Base-by-base conservation (phyloP, 257 asterid genomes). In the Coffea eugenioides region DNA sequence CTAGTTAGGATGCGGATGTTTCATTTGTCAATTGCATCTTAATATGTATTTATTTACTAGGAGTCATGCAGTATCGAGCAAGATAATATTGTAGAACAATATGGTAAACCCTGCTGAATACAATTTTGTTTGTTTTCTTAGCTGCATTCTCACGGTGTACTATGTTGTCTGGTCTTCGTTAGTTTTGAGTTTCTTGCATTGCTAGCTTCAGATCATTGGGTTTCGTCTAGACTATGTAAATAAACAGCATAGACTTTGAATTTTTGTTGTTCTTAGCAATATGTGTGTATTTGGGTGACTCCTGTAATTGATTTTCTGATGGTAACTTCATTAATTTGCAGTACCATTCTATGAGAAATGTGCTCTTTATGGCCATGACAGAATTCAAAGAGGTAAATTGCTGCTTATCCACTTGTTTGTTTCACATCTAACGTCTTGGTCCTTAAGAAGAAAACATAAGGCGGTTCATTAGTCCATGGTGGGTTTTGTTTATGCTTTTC, bases 361-460 rank as follows among this genome's bases (percentile, higher is more conserved):
- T 88, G 88, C 90, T 93, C 74, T 93, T 82, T 81, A 92, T 95
- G 99, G 94, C 93, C 61, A 87, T 83, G 93, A 95, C 97, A 15
- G 99, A 95, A 79, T 93, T 93, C 71, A 81, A 86, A 82, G 81
- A 84, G 91, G 99, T 93, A 91, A 78, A 74, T 23, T 72, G 27
- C 1, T 80, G 78, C 59, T 51, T 31, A 74, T 80, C 14, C 61
- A 62, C 25, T 78, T 56, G 43, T 15, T 67, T 20, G 5, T 27
- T 7, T 57, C 6, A 31, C 31, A 31, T 31, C 31, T 31, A 31
- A 31, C 31, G 31, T 31, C 31, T 31, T 31, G 31, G 31, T 31
- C 31, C 31, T 31, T 31, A 31, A 31, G 31, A 31, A 31, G 31
- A 31, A 31, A 1, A 31, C 31, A 31, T 31, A 31, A 31, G 31